Conservation (phyloP, 176 grass and related monocot genomes). For the Poa annua region DNA sequence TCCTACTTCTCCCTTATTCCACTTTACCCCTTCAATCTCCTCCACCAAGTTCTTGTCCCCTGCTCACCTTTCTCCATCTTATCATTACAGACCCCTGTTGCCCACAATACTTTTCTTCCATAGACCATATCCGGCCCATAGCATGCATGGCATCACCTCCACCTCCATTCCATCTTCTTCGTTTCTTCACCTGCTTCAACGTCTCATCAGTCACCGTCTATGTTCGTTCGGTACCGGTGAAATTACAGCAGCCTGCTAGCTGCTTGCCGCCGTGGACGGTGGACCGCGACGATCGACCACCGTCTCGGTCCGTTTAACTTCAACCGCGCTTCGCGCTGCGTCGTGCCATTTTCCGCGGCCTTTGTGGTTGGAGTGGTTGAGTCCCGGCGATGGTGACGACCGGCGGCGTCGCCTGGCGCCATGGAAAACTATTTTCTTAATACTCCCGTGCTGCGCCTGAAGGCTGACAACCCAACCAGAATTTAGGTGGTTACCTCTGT, state of each 20-base stretch:
- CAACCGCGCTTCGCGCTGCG: not conserved
- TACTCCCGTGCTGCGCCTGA: conserved; percentile 38
- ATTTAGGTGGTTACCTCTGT: conserved; percentile 71
- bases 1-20: conserved; percentile 22
- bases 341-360: conserved; percentile 33
- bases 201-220: conserved; percentile 26
- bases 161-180: conserved; percentile 3
- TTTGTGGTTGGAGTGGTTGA: conserved; percentile 79
- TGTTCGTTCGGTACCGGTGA: conserved; percentile 8
- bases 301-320: conserved; percentile 16
- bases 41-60: conserved; percentile 38
- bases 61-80: conserved; percentile 6
- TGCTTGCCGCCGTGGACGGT: conserved; percentile 45
- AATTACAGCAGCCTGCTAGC: conserved; percentile 29
- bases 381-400: conserved; percentile 57
- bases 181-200: conserved; percentile 20
- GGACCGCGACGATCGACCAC: conserved; percentile 27
- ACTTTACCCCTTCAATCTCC: conserved; percentile 17
- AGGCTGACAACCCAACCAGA: conserved; percentile 77
- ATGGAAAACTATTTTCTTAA: conserved; percentile 39
- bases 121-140: not conserved
- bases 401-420: conserved; percentile 40
- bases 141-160: conserved; percentile 4
- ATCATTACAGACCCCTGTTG: conserved; percentile 39
- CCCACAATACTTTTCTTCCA: conserved; percentile 14